These are phyloP conservation scores for Coemansia sp. DNA, from an alignment of 192 early-diverging fungal species.

Conservation along the genomic window DNA sequence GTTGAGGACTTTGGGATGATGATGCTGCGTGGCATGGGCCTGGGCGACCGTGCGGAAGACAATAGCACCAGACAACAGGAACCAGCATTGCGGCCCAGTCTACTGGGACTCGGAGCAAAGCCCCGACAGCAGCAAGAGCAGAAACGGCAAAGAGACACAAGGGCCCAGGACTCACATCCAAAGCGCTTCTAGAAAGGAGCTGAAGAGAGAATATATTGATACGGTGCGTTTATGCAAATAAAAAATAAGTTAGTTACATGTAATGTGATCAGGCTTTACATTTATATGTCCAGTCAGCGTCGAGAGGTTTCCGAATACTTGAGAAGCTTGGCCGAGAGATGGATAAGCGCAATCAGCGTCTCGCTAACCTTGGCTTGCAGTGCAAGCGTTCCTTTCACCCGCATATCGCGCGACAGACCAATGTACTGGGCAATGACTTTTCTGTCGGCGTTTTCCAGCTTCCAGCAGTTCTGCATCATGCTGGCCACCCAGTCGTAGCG, in stretches of 20 bases:
- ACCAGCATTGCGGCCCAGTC: slow-evolving; percentile 57
- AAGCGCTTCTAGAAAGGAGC: not conserved
- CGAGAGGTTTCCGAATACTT: slow-evolving; percentile 19
- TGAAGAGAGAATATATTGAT: slow-evolving; percentile 1
- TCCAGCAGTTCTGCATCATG: slow-evolving; percentile 53
- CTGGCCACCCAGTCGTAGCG: slow-evolving; percentile 47
- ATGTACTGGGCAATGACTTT: slow-evolving; percentile 35
- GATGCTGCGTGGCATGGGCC: slow-evolving; percentile 88
- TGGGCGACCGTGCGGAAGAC: slow-evolving; percentile 51
- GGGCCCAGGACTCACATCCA: too few relatives aligned
- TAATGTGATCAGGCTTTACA: not conserved
- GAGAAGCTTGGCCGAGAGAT: slow-evolving; percentile 29
- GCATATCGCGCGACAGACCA: slow-evolving; percentile 38
- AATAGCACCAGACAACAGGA: not conserved
- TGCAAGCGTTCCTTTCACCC: slow-evolving; percentile 29
- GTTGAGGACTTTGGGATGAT: slow-evolving; percentile 89
- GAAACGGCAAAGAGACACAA: not conserved
- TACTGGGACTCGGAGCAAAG: slow-evolving; percentile 85
- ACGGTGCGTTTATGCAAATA: not conserved
- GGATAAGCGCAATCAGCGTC: slow-evolving; percentile 35
- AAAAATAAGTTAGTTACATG: not conserved
- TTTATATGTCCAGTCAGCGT: not conserved
- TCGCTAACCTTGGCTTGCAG: slow-evolving; percentile 40
- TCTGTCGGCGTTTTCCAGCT: slow-evolving; percentile 38
- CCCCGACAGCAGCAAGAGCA: slow-evolving; percentile 26